A percentile compares a stretch with the other conserved stretches of the same genome.
Evolutionary conservation across 2,329 filamentous ascomycete species (phyloP).

Genomic region (Graphilbum fragrans): DNA sequence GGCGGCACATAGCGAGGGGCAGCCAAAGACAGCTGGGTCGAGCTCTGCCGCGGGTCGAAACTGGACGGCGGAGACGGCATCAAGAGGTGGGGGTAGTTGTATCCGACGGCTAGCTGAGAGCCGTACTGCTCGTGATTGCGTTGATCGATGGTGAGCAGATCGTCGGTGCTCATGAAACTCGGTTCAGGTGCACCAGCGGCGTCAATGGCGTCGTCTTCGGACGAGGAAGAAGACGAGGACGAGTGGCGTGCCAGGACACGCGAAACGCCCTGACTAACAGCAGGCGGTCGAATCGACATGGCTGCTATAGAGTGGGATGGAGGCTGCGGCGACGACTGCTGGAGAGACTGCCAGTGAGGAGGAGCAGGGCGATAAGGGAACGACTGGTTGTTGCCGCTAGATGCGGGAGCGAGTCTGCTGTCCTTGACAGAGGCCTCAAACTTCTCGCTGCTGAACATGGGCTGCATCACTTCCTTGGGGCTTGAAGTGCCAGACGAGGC

Average conservation of each 20-base stretch:
- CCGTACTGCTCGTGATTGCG: constrained; percentile 25
- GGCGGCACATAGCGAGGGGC: constrained; percentile 28
- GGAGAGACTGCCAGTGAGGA: constrained; percentile 8
- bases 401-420: background rate
- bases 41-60: background rate
- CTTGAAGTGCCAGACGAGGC: constrained; percentile 5
- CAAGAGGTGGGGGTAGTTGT: constrained; percentile 20
- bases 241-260: background rate
- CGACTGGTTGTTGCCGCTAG: background rate
- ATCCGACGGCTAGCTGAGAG: constrained; percentile 27
- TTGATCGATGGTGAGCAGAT: constrained; percentile 36
- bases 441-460: constrained; percentile 26
- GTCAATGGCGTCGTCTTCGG: constrained; percentile 22
- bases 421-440: constrained; percentile 25
- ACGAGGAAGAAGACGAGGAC: constrained; percentile 3
- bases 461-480: constrained; percentile 23
- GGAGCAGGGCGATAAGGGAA: constrained; percentile 9
- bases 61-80: constrained; percentile 8
- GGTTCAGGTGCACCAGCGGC: constrained; percentile 18
- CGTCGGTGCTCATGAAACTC: constrained; percentile 40
- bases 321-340: background rate
- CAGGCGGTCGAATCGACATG: no score
- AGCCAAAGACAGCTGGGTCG: constrained; percentile 15
- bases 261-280: no score
- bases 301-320: no score